phyloP scores from a whole-genome alignment of 192 early-diverging fungal species.

The Linnemannia hyalina region DNA sequence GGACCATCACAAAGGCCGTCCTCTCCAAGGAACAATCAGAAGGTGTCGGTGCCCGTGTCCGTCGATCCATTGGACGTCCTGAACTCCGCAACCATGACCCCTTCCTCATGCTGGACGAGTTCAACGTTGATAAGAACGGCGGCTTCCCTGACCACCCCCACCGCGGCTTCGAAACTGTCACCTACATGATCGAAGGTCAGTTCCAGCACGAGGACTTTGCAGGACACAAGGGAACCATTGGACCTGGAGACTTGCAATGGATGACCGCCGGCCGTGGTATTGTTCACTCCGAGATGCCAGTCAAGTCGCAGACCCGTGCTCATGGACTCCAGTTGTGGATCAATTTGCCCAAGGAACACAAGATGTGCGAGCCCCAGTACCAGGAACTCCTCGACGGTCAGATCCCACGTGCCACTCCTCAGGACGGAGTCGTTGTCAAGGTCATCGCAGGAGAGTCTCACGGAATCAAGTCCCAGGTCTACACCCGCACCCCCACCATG shows the following conservation, averaged over 20 bases:
- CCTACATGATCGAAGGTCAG: conserved; percentile 68
- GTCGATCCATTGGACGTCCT: conserved; percentile 77
- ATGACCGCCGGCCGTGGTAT: conserved; percentile 78
- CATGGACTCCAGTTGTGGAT: conserved; percentile 73
- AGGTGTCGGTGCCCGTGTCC: conserved; percentile 85
- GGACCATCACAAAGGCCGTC: conserved; percentile 27
- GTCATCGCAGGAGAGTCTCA: conserved; percentile 52
- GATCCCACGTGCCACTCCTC: conserved; percentile 20
- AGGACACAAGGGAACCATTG: conserved; percentile 64
- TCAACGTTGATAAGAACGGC: conserved; percentile 38
- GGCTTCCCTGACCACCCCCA: conserved; percentile 66
- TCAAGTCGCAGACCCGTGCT: conserved; percentile 38
- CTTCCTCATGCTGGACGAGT: conserved; percentile 52
- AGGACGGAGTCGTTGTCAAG: conserved; percentile 12
- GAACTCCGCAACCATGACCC: conserved; percentile 46
- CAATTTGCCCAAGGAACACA: conserved; percentile 65
- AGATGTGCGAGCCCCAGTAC: conserved; percentile 65
- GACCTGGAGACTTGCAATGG: conserved; percentile 70
- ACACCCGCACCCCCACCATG: conserved; percentile 51
- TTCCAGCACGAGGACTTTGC: conserved; percentile 69
- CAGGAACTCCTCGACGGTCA: conserved; percentile 29
- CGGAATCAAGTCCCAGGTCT: conserved; percentile 17
- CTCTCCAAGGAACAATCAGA: conserved; percentile 67
- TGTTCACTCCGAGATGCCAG: conserved; percentile 70
- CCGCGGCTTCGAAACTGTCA: conserved; percentile 76